Evolutionary conservation across 2,329 filamentous ascomycete species (phyloP), one percentile per base, ranked within the genome.

Genomic region (Furcasterigmium furcatum): DNA sequence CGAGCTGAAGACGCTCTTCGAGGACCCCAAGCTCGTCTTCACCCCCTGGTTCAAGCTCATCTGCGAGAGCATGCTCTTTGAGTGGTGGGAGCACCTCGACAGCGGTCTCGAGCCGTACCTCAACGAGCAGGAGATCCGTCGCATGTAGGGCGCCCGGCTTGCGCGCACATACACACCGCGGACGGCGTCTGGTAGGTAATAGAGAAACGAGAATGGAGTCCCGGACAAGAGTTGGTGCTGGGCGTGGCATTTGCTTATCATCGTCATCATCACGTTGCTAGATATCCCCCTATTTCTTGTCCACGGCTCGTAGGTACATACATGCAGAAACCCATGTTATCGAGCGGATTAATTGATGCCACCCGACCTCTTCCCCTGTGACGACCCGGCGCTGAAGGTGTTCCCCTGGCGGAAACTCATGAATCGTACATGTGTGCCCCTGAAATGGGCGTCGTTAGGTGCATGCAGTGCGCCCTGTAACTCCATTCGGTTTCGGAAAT

Each of bases 11-110:
- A 64, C 78, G 56, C 88, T 92, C 77, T 96, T 99, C 67, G 73
- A 84, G 59, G 86, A 96, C 61, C 82, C 87, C 4, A 76, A 71
- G 44, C 76, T 95, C 57, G 87, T 85, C 59, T 97, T 97, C 68
- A 99, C 94, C 1, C 94, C 94, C 2, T 99, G 94, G 94, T 99
- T 99, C 77, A 96, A 96, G 77, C 84, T 99, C 56, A 97, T 99
- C 62, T 99, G 94, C 78, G 80, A 97, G 67, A 91, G 89, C 41
- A 91, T 97, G 88, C 80, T 99, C 35, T 99, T 95, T 59, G 87
- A 96, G 67, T 99, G 94, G 94, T 99, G 94, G 94, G 76, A 84
- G 61, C 84, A 88, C 68, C 79, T 97, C 46, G 85, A 94, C 56
- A 73, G 79, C 20, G 88, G 87, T 9, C 74, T 97, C 55, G 87